phyloP scores from a whole-genome alignment of 805 yeast species.

The Myxozyma monticola region DNA sequence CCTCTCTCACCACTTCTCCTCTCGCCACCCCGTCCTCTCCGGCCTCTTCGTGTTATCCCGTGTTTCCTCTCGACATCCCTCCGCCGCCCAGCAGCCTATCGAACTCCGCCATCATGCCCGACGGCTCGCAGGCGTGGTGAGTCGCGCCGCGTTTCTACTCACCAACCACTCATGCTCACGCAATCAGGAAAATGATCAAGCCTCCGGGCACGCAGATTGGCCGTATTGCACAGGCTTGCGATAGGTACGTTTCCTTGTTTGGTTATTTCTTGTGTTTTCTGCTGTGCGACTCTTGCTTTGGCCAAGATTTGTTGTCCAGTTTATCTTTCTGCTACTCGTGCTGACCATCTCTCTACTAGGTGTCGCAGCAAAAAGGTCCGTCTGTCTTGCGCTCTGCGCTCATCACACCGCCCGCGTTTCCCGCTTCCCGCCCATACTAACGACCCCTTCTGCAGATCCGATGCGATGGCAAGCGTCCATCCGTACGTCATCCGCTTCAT shows the following conservation, averaged over 20 bases:
- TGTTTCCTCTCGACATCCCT: too few relatives aligned
- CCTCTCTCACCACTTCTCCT: constrained; percentile 1
- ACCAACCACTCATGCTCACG: background rate
- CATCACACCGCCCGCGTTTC: background rate
- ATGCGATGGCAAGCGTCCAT: constrained; percentile 67
- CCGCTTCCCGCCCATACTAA: too few relatives aligned
- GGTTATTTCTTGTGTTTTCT: background rate
- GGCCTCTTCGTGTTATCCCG: background rate
- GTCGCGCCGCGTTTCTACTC: constrained; percentile 7
- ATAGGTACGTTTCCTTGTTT: constrained; percentile 55
- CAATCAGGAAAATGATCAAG: constrained; percentile 53
- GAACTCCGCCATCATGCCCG: constrained; percentile 37
- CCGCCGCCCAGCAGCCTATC: background rate
- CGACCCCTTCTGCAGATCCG: constrained; percentile 38
- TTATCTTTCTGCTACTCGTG: background rate
- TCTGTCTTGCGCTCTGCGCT: background rate
- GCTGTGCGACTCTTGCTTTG: background rate
- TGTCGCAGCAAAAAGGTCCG: constrained; percentile 29
- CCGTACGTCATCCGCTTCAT: constrained; percentile 1
- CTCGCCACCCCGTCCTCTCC: background rate
- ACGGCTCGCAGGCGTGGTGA: constrained; percentile 44
- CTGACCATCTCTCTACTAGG: constrained; percentile 18
- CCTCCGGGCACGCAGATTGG: constrained; percentile 66
- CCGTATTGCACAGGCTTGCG: constrained; percentile 89
- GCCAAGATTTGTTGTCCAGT: background rate